These are phyloP conservation scores for Debaryomycetaceae sp. DNA, from an alignment of 1,139 yeast species.

Conservation along the genomic window DNA sequence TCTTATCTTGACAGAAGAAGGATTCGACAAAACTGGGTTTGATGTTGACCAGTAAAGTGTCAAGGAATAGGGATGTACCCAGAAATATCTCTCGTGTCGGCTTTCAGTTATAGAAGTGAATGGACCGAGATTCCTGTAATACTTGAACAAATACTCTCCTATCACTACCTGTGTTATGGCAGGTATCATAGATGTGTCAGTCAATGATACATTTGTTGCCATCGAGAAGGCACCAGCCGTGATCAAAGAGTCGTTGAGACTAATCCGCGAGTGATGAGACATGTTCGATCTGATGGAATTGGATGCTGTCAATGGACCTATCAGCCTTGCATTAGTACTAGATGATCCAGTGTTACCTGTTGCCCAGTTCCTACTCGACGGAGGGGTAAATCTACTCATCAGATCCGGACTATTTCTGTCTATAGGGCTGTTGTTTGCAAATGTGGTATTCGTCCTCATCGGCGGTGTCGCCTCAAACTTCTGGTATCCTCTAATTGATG, in stretches of 20 bases:
- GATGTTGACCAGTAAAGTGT: constrained; percentile 86
- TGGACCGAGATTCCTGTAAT: constrained; percentile 75
- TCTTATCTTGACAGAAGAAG: constrained; percentile 61
- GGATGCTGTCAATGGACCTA: constrained; percentile 9
- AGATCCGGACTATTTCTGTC: constrained; percentile 9
- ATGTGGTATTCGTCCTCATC: constrained; percentile 8
- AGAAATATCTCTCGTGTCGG: constrained; percentile 89
- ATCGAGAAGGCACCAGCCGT: constrained; percentile 46
- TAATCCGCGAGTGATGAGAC: constrained; percentile 28
- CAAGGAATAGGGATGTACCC: constrained; percentile 94
- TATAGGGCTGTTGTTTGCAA: constrained; percentile 8
- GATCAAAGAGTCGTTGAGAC: constrained; percentile 29
- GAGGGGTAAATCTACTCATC: constrained; percentile 16
- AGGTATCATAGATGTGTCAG: constrained; percentile 75
- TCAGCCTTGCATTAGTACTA: background rate
- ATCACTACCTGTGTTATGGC: constrained; percentile 89
- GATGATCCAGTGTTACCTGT: background rate
- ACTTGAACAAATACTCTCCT: constrained; percentile 88
- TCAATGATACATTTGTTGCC: constrained; percentile 67
- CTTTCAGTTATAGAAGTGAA: constrained; percentile 71
- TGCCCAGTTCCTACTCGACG: constrained; percentile 7
- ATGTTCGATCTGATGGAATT: constrained; percentile 30
- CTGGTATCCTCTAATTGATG: constrained; percentile 47
- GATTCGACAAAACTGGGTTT: constrained; percentile 75
- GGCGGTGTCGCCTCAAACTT: constrained; percentile 18